Evolutionary conservation across 1,284 basidiomycete species (phyloP).

Genomic region (Apiotrichum veenhuisii): DNA sequence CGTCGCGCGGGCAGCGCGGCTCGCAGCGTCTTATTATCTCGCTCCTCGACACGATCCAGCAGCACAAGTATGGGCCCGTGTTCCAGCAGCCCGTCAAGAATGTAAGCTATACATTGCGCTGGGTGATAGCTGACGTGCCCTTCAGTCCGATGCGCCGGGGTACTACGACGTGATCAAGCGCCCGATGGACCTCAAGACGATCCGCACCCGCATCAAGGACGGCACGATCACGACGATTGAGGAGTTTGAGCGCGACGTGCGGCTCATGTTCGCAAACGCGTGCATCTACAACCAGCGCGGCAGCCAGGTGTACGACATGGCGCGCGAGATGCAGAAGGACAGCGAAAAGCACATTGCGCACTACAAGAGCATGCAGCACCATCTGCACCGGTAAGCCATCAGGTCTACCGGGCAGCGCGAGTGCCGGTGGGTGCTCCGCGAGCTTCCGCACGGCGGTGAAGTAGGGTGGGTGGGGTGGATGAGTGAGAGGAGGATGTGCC

Average conservation of each 20-base stretch:
- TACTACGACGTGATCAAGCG: slow-evolving; percentile 85
- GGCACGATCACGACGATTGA: slow-evolving; percentile 71
- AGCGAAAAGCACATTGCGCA: slow-evolving; percentile 71
- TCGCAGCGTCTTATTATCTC: slow-evolving; percentile 75
- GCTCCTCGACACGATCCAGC: slow-evolving; percentile 74
- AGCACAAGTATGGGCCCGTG: slow-evolving; percentile 79
- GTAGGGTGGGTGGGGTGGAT: too few relatives aligned
- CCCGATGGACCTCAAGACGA: slow-evolving; percentile 88
- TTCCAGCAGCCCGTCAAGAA: slow-evolving; percentile 86
- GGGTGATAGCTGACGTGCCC: background rate
- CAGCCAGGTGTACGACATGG: slow-evolving; percentile 78
- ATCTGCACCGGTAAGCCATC: slow-evolving; percentile 22
- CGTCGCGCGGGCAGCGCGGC: slow-evolving; percentile 6
- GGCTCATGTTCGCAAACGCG: slow-evolving; percentile 90
- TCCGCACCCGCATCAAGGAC: slow-evolving; percentile 75
- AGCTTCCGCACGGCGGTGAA: too few relatives aligned
- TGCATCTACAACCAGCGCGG: slow-evolving; percentile 89
- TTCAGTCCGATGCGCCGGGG: slow-evolving; percentile 58
- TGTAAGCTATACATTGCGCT: slow-evolving; percentile 35
- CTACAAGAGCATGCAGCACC: slow-evolving; percentile 56
- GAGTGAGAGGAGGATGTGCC: too few relatives aligned
- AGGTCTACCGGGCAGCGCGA: too few relatives aligned
- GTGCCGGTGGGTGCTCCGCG: too few relatives aligned
- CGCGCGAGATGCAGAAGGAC: slow-evolving; percentile 88
- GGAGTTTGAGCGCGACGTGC: slow-evolving; percentile 84